phyloP scores from a whole-genome alignment of 768 basidiomycete species.

The Macrocybe gigantea region DNA sequence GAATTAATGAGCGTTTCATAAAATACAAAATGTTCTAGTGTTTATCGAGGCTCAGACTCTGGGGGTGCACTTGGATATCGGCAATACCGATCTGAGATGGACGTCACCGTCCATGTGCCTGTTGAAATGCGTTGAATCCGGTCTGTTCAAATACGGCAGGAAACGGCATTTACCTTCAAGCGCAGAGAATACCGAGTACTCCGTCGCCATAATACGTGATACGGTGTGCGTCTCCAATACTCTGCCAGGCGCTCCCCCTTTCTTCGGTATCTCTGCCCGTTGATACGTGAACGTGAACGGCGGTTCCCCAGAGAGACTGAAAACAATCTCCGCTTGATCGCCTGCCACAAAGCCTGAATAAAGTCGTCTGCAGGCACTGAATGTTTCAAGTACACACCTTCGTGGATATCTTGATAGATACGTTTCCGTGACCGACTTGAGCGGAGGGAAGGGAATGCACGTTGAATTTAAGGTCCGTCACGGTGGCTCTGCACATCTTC shows the following conservation, averaged over 20 bases:
- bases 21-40: conserved; percentile 13
- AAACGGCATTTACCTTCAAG: conserved; percentile 65
- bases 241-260: conserved; percentile 65
- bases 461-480: conserved; percentile 66
- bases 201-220: conserved; percentile 63
- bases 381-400: conserved; percentile 47
- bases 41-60: conserved; percentile 26
- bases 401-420: conserved; percentile 81
- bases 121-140: conserved; percentile 6
- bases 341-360: conserved; percentile 33
- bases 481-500: conserved; percentile 81
- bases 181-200: conserved; percentile 90
- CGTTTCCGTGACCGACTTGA: conserved; percentile 78
- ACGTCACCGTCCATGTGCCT: conserved; percentile 93
- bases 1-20: neutral
- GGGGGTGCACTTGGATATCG: conserved; percentile 76
- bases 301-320: conserved; percentile 84
- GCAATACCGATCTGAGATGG: conserved; percentile 86
- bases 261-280: conserved; percentile 67
- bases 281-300: conserved; percentile 97
- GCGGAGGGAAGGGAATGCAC: conserved; percentile 87
- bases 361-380: neutral
- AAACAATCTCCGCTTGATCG: conserved; percentile 91
- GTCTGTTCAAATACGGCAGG: neutral
- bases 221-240: conserved; percentile 92